Evolutionary conservation across 306 rosid genomes (phyloP), one percentile per base, ranked within the genome.

Genomic region (Mimosa bimucronata): DNA sequence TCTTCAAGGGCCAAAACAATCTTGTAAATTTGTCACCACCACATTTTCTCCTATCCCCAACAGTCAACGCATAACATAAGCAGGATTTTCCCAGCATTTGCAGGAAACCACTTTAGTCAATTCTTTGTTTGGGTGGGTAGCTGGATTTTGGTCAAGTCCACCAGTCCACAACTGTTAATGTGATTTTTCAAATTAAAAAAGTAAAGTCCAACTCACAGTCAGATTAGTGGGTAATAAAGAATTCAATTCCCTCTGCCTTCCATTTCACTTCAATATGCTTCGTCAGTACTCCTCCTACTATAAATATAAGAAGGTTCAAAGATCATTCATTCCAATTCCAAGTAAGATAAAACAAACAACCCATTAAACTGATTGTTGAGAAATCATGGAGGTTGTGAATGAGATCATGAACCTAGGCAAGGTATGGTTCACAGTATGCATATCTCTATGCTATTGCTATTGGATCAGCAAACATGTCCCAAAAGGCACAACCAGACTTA

Each of bases 401-500:
- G 74, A 69, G 34, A 12, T 87, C 25, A 28, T 66, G 30, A 90
- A 77, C 28, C 78, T 85, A 15, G 61, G 68, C 46, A 83, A 77
- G 79, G 71, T 85, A 28, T 83, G 81, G 75, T 18, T 81, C 29
- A 44, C 80, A 68, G 82, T 81, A 11, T 53, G 41, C 21, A 58
- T 52, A 18, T 88, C 88, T 15, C 66, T 88, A 37, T 31, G 72
- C 28, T 90, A 81, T 65, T 90, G 91, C 71, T 84, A 77, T 66
- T 74, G 76, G 81, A 77, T 80, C 65, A 40, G 74, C 9, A 85
- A 66, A 41, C 9, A 62, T 19, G 21, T 90, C 58, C 29, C 81
- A 21, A 41, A 52, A 9, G 91, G 91, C 65, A 13, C 38, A n/a
- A 58, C 0, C 16, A 79, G 92, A 40, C 80, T 90, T 29, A 3